phyloP scores from a whole-genome alignment of 768 basidiomycete genomes.

The Mycena olivaceomarginata region DNA sequence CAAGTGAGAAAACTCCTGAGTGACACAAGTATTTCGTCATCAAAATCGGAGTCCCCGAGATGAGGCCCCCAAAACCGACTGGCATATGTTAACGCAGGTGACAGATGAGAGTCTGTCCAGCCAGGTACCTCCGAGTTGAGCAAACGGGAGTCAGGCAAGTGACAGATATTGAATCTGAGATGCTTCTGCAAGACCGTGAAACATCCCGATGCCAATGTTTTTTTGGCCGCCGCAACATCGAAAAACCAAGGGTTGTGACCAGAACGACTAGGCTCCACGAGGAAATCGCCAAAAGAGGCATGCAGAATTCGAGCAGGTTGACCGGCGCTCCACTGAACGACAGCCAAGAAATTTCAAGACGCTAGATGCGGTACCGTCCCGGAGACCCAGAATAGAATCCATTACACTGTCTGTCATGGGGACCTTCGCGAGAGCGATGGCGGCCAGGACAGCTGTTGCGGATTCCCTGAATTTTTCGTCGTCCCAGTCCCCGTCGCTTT shows the following conservation, averaged over 20 bases:
- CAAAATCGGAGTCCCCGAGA: background rate
- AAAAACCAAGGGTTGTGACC: slow-evolving; percentile 3
- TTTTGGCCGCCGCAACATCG: background rate
- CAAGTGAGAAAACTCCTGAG: slow-evolving; percentile 2
- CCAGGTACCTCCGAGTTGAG: slow-evolving; percentile 4
- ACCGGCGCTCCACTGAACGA: slow-evolving; percentile 4
- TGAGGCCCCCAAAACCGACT: slow-evolving; percentile 8
- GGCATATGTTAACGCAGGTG: slow-evolving; percentile 1
- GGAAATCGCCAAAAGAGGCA: slow-evolving; percentile 5
- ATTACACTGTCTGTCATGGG: background rate
- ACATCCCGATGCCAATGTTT: slow-evolving; percentile 3
- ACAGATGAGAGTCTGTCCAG: background rate
- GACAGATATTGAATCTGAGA: slow-evolving; percentile 7
- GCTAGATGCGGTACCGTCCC: background rate
- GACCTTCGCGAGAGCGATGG: background rate
- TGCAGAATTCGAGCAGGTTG: slow-evolving; percentile 7
- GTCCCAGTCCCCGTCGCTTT: too few relatives aligned
- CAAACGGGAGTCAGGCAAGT: background rate
- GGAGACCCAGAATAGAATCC: slow-evolving; percentile 5
- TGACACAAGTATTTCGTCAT: background rate
- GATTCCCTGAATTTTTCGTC: too few relatives aligned
- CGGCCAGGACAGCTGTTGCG: too few relatives aligned
- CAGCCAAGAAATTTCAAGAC: slow-evolving; percentile 3
- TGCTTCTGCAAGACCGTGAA: slow-evolving; percentile 4
- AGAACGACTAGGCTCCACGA: background rate